These are phyloP conservation scores for Epichloe sp. DNA, from an alignment of 2,329 filamentous ascomycete genomes.

Conservation along the genomic window DNA sequence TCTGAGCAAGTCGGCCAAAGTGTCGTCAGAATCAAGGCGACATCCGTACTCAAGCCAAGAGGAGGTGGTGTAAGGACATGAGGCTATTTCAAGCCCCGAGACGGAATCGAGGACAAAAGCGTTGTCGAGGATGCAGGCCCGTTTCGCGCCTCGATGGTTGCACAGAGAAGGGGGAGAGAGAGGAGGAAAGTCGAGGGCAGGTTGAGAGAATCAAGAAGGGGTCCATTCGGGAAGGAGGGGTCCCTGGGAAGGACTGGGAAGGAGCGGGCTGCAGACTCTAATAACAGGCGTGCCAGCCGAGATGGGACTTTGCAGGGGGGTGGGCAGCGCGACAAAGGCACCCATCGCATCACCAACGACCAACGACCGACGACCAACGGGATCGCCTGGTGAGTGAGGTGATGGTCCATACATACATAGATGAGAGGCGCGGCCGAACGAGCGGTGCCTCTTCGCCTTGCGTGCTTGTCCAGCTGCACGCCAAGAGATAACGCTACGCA, in stretches of 20 bases:
- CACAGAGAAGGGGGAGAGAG: constrained; percentile 2
- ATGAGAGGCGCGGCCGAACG: too few relatives aligned
- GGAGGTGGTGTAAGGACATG: background rate
- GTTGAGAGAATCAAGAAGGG: constrained; percentile 1
- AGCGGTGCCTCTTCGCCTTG: background rate
- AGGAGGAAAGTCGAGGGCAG: background rate
- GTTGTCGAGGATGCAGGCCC: constrained; percentile 1
- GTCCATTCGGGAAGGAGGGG: constrained; percentile 5
- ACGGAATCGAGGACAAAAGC: background rate
- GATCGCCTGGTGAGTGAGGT: too few relatives aligned
- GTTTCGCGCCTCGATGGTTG: constrained; percentile 2
- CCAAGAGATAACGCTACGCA: background rate
- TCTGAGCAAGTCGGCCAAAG: background rate
- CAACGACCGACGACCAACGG: too few relatives aligned
- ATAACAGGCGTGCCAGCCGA: background rate
- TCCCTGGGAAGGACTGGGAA: background rate
- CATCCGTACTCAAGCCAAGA: background rate
- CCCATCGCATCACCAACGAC: too few relatives aligned
- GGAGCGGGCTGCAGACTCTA: constrained; percentile 1
- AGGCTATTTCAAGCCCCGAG: constrained; percentile 3
- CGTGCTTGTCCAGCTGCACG: background rate
- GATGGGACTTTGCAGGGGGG: background rate
- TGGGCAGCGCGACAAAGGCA: too few relatives aligned
- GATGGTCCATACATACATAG: too few relatives aligned
- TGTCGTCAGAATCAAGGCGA: background rate